Base-by-base conservation (phyloP, 208 protist species). In the Crithidia expoeki region DNA sequence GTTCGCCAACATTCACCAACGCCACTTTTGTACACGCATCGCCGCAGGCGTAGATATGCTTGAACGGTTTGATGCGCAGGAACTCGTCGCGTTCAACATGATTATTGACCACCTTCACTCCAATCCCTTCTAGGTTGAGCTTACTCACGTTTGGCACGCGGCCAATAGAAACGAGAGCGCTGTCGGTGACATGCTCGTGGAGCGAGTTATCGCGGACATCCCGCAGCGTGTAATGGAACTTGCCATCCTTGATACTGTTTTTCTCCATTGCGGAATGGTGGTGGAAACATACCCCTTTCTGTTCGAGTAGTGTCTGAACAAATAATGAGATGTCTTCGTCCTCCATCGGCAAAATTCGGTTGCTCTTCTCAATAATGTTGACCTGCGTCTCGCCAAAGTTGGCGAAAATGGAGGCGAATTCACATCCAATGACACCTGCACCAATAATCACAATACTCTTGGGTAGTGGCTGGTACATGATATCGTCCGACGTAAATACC, bases 381-480 rank as follows among this genome's bases (percentile, higher is more conserved):
- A 97, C 93, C 51, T 90, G 53, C 10, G 91, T 97, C 53, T 85
- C 66, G 38, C 85, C 88, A 68, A 97, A 94, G 64, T 97, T 96
- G 12, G 90, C 90, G 72, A 90, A 96, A 70, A 97, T 97, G 12
- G 89, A 86, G 0, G 93, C 91, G 70, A 97, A 97, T 50, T 97
- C 93, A 60, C 93, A 97, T 21, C 93, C 93, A 72, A 97, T 96
- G 21, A 96, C 91, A 70, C 93, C 93, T 6, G 93, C 93, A 42
- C 93, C 93, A 36, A 97, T 96, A 66, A 97, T 94, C 30, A 95
- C 90, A 46, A 94, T 80, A 47, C 89, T 95, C 70, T 92, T 93
- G 0, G 93, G 93, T 65, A 97, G 89, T 17, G 84, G 80, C 52
- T 93, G 75, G 28, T 67, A 53, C 88, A 96, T 95, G 44, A 97